Evolutionary conservation across 164 flowering plant genomes (phyloP), one percentile per base, ranked within the genome.

Genomic region (Brasenia schreberi): DNA sequence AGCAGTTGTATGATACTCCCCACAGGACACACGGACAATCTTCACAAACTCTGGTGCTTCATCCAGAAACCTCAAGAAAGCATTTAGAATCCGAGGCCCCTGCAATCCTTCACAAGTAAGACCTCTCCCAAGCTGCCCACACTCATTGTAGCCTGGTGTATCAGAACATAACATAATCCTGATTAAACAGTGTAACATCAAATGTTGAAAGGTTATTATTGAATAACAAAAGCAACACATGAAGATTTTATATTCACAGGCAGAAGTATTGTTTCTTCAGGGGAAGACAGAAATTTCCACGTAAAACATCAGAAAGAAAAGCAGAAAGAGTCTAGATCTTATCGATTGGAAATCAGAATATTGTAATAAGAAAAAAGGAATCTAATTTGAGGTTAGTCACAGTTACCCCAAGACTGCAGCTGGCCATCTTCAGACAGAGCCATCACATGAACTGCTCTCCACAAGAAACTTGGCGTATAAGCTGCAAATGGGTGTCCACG

Each of bases 71-170:
- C 76, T 91, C 19, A 88, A 88, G 79, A 78, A 95, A 60, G 83
- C 89, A 74, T 68, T 88, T 71, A 95, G 74, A 65, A 88, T 64
- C 67, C 88, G 88, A 79, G 97, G 85, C 77, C 87, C 86, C 79
- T 95, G 99, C 60, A 91, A 79, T 63, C 97, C 99, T 87, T 95
- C 99, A 81, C 85, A 83, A 71, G 96, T 89, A 81, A 92, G 45
- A 75, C 99, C 99, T 83, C 96, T 85, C 64, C 99, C 99, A 80
- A 95, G 99, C 78, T 95, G 99, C 77, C 97, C 99, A 84, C 69
- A 85, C 71, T 95, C 99, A 83, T 95, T 95, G 78, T 95, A 95
- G 79, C 99, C 99, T 95, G 90, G 75, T 90, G 79, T 72, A 71
- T 69, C 73, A 82, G 68, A 79, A 75, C 71, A 83, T 69, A 61